These are phyloP conservation scores for Hanseniaspora hatyaiensis DNA, from an alignment of 805 yeast genomes.

Conservation along the genomic window DNA sequence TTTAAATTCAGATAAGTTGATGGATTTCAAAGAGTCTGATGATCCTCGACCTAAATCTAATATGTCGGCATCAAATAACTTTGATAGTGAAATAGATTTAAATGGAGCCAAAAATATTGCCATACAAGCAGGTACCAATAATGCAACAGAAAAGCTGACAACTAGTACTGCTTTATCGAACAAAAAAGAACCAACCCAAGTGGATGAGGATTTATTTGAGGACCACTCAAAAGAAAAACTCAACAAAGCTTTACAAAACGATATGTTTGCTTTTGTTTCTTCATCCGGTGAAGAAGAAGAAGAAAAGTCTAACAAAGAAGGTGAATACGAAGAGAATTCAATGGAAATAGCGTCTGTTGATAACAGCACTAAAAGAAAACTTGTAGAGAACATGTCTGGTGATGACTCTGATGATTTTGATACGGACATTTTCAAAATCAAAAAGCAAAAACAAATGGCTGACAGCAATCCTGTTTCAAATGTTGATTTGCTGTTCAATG, in stretches of 20 bases:
- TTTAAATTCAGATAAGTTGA: too few species aligned
- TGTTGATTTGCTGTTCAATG: background rate
- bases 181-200: too few species aligned
- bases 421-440: too few species aligned
- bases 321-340: background rate
- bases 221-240: background rate
- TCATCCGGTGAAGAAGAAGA: constrained; percentile 1
- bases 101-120: too few species aligned
- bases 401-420: background rate
- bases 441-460: background rate
- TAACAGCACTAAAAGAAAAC: background rate
- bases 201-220: background rate
- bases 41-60: background rate
- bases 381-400: background rate
- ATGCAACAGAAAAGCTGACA: too few species aligned
- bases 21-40: background rate
- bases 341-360: background rate
- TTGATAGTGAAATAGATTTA: too few species aligned
- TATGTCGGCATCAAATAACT: too few species aligned
- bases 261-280: constrained; percentile 7
- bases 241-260: constrained; percentile 3
- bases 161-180: too few species aligned
- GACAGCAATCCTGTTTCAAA: background rate
- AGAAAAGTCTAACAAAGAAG: background rate
- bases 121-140: too few species aligned